phyloP scores from a whole-genome alignment of 148 eudicot genomes.

The Suaeda aralocaspica region DNA sequence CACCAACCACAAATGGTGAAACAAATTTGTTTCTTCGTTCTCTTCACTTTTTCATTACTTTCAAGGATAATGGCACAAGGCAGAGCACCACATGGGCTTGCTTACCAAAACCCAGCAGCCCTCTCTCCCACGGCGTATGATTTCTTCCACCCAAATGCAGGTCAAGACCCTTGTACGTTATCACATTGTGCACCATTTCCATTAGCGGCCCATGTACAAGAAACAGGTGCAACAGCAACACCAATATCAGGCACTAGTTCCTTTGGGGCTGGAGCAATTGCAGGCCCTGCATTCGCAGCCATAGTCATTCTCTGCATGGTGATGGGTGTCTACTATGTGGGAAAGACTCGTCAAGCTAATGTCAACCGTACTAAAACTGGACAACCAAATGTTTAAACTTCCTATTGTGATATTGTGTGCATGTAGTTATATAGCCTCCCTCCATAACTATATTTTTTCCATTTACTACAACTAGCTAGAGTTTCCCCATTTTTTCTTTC shows the following conservation, averaged over 20 bases:
- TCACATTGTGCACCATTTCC: constrained; percentile 48
- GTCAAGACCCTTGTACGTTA: constrained; percentile 27
- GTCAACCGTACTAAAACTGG: constrained; percentile 27
- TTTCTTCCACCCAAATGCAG: constrained; percentile 59
- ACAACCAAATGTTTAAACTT: constrained; percentile 30
- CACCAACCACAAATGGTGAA: constrained; percentile 4
- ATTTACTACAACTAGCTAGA: neutral
- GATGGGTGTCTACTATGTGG: constrained; percentile 47
- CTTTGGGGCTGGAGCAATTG: constrained; percentile 33
- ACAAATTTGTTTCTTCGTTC: constrained; percentile 27
- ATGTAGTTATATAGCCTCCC: neutral
- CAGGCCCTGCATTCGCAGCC: constrained; percentile 33
- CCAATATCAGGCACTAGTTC: neutral
- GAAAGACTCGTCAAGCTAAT: constrained; percentile 37
- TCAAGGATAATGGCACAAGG: constrained; percentile 36
- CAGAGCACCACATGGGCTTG: constrained; percentile 72
- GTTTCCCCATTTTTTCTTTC: neutral
- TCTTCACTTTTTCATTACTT: constrained; percentile 32
- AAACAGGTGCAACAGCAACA: constrained; percentile 25
- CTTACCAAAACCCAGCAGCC: constrained; percentile 38
- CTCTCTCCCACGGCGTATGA: constrained; percentile 63
- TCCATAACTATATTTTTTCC: neutral
- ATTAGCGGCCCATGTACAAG: constrained; percentile 49
- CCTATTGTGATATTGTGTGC: neutral
- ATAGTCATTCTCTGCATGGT: constrained; percentile 35